Evolutionary conservation across 1,139 yeast genomes (phyloP).

Genomic region (Yamadazyma sp.): DNA sequence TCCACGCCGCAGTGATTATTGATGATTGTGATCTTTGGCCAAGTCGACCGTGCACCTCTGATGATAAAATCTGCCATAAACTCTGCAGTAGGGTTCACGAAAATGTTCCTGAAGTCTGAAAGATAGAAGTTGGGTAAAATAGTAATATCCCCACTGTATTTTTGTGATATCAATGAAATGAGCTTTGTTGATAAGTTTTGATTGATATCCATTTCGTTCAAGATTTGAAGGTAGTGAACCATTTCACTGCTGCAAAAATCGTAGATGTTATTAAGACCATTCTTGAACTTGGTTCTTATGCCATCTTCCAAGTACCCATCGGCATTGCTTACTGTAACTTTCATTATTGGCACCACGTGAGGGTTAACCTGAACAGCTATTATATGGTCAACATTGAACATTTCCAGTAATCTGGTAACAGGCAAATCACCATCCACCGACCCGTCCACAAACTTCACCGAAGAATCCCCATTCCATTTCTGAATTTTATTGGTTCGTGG

Average conservation of each 20-base stretch:
- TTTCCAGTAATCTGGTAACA: conserved; percentile 81
- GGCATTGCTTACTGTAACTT: conserved; percentile 62
- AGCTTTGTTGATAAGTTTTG: conserved; percentile 71
- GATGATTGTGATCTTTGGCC: conserved; percentile 87
- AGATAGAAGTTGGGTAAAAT: conserved; percentile 74
- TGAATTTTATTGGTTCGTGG: conserved; percentile 64
- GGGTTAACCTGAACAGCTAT: conserved; percentile 97
- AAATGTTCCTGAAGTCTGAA: conserved; percentile 59
- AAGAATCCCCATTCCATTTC: conserved; percentile 80
- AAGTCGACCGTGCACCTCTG: conserved; percentile 87
- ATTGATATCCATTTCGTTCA: conserved; percentile 74
- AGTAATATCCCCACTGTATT: conserved; percentile 91
- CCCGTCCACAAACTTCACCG: conserved; percentile 89
- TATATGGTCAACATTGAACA: conserved; percentile 95
- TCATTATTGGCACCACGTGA: conserved; percentile 86
- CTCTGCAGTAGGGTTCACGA: conserved; percentile 78
- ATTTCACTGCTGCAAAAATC: conserved; percentile 68
- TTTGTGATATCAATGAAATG: conserved; percentile 76
- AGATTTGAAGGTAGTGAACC: conserved; percentile 71
- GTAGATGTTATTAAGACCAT: conserved; percentile 55
- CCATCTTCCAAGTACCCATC: conserved; percentile 73
- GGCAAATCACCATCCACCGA: conserved; percentile 95
- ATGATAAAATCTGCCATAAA: conserved; percentile 69
- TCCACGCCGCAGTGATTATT: conserved; percentile 89
- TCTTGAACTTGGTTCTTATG: conserved; percentile 54